phyloP scores from a whole-genome alignment of 225 moss, liverwort and hornwort genomes.

The Takakia lepidozioides region DNA sequence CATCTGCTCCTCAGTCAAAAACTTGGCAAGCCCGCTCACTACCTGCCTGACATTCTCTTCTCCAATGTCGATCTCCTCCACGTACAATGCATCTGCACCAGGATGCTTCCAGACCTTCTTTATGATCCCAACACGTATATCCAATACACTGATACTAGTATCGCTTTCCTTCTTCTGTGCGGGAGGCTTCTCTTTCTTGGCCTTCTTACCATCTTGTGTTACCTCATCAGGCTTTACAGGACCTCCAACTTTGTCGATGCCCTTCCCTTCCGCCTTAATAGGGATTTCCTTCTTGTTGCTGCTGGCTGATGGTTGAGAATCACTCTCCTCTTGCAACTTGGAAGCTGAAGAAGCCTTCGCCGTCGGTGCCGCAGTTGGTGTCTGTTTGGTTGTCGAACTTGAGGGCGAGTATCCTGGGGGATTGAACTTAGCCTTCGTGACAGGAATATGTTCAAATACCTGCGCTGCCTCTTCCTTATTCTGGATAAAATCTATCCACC shows the following conservation, averaged over 20 bases:
- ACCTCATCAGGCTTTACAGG: not conserved
- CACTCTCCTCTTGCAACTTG: constrained; percentile 7
- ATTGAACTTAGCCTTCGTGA: constrained; percentile 24
- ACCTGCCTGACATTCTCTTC: constrained; percentile 66
- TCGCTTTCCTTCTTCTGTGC: constrained; percentile 60
- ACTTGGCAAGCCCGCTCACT: constrained; percentile 89
- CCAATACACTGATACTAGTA: constrained; percentile 41
- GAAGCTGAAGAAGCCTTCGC: not conserved
- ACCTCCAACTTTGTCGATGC: not conserved
- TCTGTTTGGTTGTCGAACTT: constrained; percentile 8
- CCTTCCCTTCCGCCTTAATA: not conserved
- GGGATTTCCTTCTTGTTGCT: too few species aligned
- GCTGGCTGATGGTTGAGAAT: constrained; percentile 2
- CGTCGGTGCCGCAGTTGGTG: not conserved
- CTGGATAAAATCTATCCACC: constrained; percentile 45
- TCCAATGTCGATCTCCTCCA: constrained; percentile 91
- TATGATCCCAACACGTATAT: constrained; percentile 50
- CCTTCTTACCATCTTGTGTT: constrained; percentile 20
- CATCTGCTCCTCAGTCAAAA: constrained; percentile 75
- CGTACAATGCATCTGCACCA: constrained; percentile 74
- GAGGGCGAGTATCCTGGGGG: constrained; percentile 27
- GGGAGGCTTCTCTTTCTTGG: constrained; percentile 54
- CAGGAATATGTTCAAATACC: constrained; percentile 26
- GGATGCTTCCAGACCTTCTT: constrained; percentile 81
- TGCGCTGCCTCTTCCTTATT: constrained; percentile 15